Evolutionary conservation across 1,284 basidiomycete species (phyloP).

Genomic region (Boletellus deceptivus): DNA sequence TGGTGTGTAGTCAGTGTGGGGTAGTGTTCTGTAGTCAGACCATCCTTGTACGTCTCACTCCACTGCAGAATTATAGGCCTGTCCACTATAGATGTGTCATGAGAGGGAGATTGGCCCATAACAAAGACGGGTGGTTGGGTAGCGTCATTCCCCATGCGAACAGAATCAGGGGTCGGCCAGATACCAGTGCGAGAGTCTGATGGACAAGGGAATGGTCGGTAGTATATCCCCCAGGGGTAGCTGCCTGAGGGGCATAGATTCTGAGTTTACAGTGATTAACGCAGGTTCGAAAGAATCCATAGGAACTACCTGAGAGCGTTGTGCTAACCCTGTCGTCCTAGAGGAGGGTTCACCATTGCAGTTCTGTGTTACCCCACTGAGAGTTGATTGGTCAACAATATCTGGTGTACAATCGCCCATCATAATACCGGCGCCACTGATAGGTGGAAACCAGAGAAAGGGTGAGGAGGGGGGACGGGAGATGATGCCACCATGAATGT

Average conservation of each 20-base stretch:
- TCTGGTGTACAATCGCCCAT: neutral
- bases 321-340: neutral
- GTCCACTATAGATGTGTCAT: neutral
- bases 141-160: neutral
- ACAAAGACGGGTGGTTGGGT: neutral
- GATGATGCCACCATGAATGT: neutral
- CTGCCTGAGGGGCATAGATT: neutral
- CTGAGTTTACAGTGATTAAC: constrained; percentile 2
- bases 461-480: neutral
- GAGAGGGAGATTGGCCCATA: neutral
- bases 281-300: neutral
- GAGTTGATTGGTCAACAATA: neutral
- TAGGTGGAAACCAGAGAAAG: neutral
- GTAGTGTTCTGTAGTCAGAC: neutral
- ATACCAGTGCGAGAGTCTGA: neutral
- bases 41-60: neutral
- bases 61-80: neutral
- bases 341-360: neutral
- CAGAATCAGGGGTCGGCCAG: neutral
- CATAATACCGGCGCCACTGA: no score
- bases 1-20: neutral
- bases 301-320: constrained; percentile 4
- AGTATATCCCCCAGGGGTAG: neutral
- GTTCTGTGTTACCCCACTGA: neutral
- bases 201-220: neutral